Base-by-base conservation (phyloP, 192 early-diverging fungal species). In the Entomortierella beljakovae region DNA sequence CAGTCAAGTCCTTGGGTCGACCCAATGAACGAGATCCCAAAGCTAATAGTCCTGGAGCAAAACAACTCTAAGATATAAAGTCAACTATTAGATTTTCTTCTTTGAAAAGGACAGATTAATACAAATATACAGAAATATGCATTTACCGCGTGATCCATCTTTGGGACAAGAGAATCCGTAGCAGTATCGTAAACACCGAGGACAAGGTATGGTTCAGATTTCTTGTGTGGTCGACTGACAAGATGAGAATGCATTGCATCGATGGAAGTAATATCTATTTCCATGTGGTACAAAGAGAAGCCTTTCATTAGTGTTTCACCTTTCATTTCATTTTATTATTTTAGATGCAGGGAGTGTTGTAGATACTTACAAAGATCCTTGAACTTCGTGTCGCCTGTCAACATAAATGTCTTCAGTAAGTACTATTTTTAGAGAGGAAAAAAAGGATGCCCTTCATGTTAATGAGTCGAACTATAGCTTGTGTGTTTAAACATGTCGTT, bases 91-190 rank as follows among this genome's bases (percentile, higher is more conserved):
- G 46, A 16, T 20, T 40, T 22, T 20, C 37, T n/a, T n/a, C n/a
- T n/a, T 7, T 52, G 43, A 8, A 15, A 38, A 60, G 13, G 59
- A 28, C 20, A 32, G 29, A 13, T 6, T 25, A 29, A 1, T 26
- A 6, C 28, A 16, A 8, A 0, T 23, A 16, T 16, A 31, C 20
- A 22, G 15, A 13, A 10, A 26, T 37, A 49, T 10, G 23, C 1
- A 16, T 23, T 43, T 74, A 74, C 71, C 26, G 93, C 71, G 61
- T 96, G 93, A 64, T 94, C 91, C 91, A 94, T 93, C 49, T 90
- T 91, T 16, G 75, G 69, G 2, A 61, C 53, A 29, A 85, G 67
- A 9, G 60, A 57, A 6, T 51, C 57, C n/a, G 71, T 67, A 0
- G 57, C 52, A 22, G 64, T 74, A 23, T 74, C 57, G 31, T 67